Percentiles rank a stretch among this genome's conserved stretches.
These are phyloP conservation scores for Geotrichum bryndzae DNA, from an alignment of 1,139 yeast species.

Conservation along the genomic window DNA sequence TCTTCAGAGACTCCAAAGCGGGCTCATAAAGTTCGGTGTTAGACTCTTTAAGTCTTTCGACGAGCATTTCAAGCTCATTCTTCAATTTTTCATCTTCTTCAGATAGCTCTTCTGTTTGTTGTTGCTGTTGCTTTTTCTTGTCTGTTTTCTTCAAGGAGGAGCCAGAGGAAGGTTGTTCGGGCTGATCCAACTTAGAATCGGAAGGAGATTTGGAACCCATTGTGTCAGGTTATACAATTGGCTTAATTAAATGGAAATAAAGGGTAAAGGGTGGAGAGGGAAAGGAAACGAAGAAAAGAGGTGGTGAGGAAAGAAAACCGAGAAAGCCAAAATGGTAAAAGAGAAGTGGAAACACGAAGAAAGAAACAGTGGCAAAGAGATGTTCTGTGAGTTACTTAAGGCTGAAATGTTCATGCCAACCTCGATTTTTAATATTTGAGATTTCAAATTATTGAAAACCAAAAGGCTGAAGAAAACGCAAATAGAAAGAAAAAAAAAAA, in stretches of 20 bases:
- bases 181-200: slow-evolving; percentile 14
- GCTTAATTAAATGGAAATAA: background rate
- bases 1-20: slow-evolving; percentile 63
- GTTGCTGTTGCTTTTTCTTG: slow-evolving; percentile 42
- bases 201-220: slow-evolving; percentile 6
- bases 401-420: background rate
- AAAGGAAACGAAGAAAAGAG: background rate
- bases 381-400: slow-evolving; percentile 4
- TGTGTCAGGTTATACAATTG: background rate
- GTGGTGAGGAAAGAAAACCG: background rate
- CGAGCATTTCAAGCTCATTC: slow-evolving; percentile 79
- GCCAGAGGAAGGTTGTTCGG: slow-evolving; percentile 2
- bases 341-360: slow-evolving; percentile 2
- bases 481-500: background rate
- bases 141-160: slow-evolving; percentile 22
- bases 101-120: slow-evolving; percentile 70
- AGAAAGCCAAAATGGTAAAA: background rate
- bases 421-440: background rate
- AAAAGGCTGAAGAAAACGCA: background rate
- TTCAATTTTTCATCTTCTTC: slow-evolving; percentile 92
- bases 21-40: slow-evolving; percentile 49
- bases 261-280: background rate
- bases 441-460: background rate
- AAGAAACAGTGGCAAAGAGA: slow-evolving; percentile 3
- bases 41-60: slow-evolving; percentile 60